Evolutionary conservation across 331 rosid species (phyloP).

Genomic region (Quercus lobata): DNA sequence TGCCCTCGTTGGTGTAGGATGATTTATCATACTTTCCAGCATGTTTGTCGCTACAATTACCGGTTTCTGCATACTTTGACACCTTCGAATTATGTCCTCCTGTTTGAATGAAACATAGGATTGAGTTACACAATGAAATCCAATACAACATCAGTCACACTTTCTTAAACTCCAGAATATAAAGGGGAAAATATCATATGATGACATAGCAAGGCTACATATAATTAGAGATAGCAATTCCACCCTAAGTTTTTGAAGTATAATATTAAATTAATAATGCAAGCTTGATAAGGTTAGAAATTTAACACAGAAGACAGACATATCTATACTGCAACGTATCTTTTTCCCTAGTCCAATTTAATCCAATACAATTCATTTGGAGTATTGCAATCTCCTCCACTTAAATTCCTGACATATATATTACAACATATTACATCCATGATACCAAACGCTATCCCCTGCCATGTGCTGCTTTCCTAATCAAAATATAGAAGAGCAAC

Average conservation of each 20-base stretch:
- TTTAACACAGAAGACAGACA: background rate
- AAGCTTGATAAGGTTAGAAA: background rate
- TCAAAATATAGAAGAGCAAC: too few species aligned
- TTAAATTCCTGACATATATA: too few species aligned
- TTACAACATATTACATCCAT: too few species aligned
- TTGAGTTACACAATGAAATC: slow-evolving; percentile 16
- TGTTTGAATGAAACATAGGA: slow-evolving; percentile 32
- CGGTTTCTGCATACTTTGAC: slow-evolving; percentile 78
- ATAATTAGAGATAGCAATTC: background rate
- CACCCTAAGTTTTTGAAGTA: background rate
- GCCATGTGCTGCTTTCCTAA: too few species aligned
- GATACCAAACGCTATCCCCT: too few species aligned
- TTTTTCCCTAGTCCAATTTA: too few species aligned
- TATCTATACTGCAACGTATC: background rate
- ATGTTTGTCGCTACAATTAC: slow-evolving; percentile 97
- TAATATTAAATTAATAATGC: background rate
- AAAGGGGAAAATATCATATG: background rate
- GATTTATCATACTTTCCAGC: slow-evolving; percentile 97
- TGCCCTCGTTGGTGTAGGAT: slow-evolving; percentile 96
- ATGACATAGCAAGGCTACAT: background rate
- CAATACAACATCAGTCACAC: slow-evolving; percentile 12
- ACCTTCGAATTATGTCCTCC: slow-evolving; percentile 89
- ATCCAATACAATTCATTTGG: too few species aligned
- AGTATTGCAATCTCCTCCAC: too few species aligned
- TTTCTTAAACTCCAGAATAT: background rate